phyloP scores from a whole-genome alignment of 2,329 filamentous ascomycete species.

The Chaetoscypha palmicola region DNA sequence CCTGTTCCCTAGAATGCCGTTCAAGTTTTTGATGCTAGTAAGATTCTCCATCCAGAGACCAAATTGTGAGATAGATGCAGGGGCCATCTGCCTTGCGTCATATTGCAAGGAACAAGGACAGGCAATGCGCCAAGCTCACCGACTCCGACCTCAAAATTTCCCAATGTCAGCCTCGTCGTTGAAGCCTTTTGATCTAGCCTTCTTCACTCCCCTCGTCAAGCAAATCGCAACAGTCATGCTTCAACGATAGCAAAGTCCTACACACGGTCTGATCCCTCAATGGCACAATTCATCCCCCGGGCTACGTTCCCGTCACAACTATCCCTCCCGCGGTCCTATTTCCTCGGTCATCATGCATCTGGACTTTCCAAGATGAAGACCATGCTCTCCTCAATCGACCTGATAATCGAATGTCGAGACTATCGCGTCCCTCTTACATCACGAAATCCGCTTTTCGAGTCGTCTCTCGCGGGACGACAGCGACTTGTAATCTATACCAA shows the following conservation, averaged over 20 bases:
- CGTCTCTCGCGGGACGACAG: conserved; percentile 62
- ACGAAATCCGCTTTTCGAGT: conserved; percentile 83
- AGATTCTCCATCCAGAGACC: too few species aligned
- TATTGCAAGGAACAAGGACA: too few species aligned
- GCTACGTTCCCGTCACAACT: conserved; percentile 61
- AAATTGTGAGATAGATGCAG: too few species aligned
- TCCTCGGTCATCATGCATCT: conserved; percentile 82
- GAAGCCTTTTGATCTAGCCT: conserved; percentile 4
- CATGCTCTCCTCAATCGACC: conserved; percentile 70
- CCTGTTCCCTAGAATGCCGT: too few species aligned
- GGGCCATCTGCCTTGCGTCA: too few species aligned
- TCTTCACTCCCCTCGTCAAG: background rate
- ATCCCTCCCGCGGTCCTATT: conserved; percentile 83
- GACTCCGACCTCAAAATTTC: too few species aligned
- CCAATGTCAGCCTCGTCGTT: too few species aligned
- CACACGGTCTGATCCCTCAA: too few species aligned
- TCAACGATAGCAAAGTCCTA: too few species aligned
- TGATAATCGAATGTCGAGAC: conserved; percentile 92
- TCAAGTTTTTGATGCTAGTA: too few species aligned
- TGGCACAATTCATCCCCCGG: conserved; percentile 61
- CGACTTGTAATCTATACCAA: conserved; percentile 90
- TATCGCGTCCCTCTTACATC: conserved; percentile 84
- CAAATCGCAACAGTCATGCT: conserved; percentile 7
- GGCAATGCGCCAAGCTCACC: too few species aligned
- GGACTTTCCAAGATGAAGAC: conserved; percentile 78